Evolutionary conservation across 345 rosid genomes (phyloP).

Genomic region (Hibiscus trionum): DNA sequence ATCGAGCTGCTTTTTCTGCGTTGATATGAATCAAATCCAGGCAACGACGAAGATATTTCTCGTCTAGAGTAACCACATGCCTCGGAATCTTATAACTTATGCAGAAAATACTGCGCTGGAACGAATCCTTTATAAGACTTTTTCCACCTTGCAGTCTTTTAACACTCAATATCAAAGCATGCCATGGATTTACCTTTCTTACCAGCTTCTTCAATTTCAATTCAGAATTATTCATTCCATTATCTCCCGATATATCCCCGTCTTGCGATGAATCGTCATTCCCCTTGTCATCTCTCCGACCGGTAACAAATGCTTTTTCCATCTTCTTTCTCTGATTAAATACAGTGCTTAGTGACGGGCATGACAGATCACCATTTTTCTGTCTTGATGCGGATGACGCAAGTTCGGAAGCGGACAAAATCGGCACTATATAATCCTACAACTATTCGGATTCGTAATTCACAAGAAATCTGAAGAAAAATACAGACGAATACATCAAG

Average conservation of each 20-base stretch:
- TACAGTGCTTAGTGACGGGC: slow-evolving; percentile 6
- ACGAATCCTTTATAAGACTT: slow-evolving; percentile 38
- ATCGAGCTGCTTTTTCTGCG: slow-evolving; percentile 44
- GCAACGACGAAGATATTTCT: slow-evolving; percentile 67
- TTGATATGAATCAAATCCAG: slow-evolving; percentile 54
- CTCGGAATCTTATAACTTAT: slow-evolving; percentile 59
- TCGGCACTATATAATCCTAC: neutral
- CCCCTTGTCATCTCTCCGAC: slow-evolving; percentile 32
- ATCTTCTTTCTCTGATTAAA: slow-evolving; percentile 26
- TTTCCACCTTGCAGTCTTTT: slow-evolving; percentile 43
- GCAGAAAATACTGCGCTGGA: slow-evolving; percentile 33
- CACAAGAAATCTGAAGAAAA: slow-evolving; percentile 27
- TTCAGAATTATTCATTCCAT: slow-evolving; percentile 18
- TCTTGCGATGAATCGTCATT: slow-evolving; percentile 32
- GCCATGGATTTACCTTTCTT: slow-evolving; percentile 38
- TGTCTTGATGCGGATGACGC: slow-evolving; percentile 4
- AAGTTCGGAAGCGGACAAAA: neutral
- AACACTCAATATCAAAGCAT: slow-evolving; percentile 31
- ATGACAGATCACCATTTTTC: slow-evolving; percentile 20
- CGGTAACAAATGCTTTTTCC: slow-evolving; percentile 34
- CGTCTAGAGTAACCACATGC: slow-evolving; percentile 66
- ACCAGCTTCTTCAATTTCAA: slow-evolving; percentile 26
- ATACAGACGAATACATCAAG: slow-evolving; percentile 16
- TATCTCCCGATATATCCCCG: slow-evolving; percentile 19
- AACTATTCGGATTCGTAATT: slow-evolving; percentile 1